A percentile compares a stretch with the other conserved stretches of the same genome.
Evolutionary conservation across 2,329 filamentous ascomycete genomes (phyloP).

Genomic region (Tetracladium maxilliforme): DNA sequence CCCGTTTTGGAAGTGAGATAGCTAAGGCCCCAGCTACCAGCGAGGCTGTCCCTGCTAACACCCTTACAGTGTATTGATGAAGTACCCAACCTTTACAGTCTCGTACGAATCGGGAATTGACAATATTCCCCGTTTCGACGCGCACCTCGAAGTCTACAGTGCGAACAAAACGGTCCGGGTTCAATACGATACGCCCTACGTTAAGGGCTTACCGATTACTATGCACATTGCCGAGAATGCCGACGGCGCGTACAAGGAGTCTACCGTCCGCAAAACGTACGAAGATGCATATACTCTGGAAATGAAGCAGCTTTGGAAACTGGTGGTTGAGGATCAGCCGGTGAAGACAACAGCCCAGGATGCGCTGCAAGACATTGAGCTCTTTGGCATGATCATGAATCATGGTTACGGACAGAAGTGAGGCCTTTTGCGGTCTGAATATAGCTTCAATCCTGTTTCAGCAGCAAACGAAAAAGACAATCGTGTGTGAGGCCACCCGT

Average conservation of each 20-base stretch:
- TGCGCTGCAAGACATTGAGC: constrained; percentile 22
- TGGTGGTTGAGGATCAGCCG: constrained; percentile 18
- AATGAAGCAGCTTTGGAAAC: constrained; percentile 21
- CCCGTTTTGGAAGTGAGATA: too few species aligned
- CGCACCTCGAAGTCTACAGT: constrained; percentile 35
- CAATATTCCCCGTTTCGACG: constrained; percentile 34
- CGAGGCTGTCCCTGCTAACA: too few species aligned
- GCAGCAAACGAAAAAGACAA: too few species aligned
- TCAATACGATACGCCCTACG: constrained; percentile 39
- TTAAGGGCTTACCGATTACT: constrained; percentile 36
- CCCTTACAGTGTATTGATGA: constrained; percentile 13
- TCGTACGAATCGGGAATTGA: constrained; percentile 42
- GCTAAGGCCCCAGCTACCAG: too few species aligned
- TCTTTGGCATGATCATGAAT: constrained; percentile 22
- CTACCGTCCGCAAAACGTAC: not conserved
- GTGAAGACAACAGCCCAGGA: constrained; percentile 24
- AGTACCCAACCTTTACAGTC: constrained; percentile 27
- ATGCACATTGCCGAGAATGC: too few species aligned
- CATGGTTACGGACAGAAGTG: too few species aligned
- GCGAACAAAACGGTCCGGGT: constrained; percentile 36
- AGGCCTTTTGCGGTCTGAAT: too few species aligned
- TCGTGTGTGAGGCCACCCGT: too few species aligned
- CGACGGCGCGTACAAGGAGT: not conserved
- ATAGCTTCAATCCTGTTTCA: too few species aligned
- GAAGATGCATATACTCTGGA: constrained; percentile 28